Percentiles rank a stretch among this genome's conserved stretches.
Conservation (phyloP, 805 yeast species). For the Lipomyces starkeyi region DNA sequence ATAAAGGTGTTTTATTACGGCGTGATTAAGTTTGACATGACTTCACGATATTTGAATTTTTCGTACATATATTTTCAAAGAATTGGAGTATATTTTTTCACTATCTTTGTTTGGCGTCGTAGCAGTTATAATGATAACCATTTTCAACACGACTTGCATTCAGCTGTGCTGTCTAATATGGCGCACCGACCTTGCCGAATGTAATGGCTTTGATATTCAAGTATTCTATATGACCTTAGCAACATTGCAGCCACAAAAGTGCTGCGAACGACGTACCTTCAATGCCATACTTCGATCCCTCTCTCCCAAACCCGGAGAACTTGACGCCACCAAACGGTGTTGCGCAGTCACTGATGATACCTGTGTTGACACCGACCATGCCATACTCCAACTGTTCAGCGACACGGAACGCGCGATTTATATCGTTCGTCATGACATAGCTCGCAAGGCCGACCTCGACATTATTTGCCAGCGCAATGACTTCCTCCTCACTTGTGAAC, state of each 20-base stretch:
- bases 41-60: neutral
- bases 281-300: conserved; percentile 66
- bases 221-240: conserved; percentile 26
- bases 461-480: conserved; percentile 63
- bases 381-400: conserved; percentile 76
- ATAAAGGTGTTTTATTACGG: conserved; percentile 1
- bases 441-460: conserved; percentile 79
- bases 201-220: conserved; percentile 32
- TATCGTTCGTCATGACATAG: conserved; percentile 67
- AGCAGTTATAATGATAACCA: neutral
- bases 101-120: neutral
- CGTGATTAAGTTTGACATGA: conserved; percentile 5
- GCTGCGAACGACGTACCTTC: conserved; percentile 51
- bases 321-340: conserved; percentile 65
- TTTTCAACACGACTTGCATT: neutral
- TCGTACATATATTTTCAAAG: neutral
- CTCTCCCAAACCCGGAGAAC: conserved; percentile 74
- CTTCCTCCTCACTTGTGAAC: conserved; percentile 70
- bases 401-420: conserved; percentile 60
- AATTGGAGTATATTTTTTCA: neutral
- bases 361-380: conserved; percentile 83
- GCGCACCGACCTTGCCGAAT: conserved; percentile 23
- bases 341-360: conserved; percentile 64
- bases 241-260: neutral
- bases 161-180: neutral